Percentiles rank a stretch among this genome's conserved stretches.
Conservation (phyloP, 1,139 yeast genomes). For the Debaryomycetaceae sp. region DNA sequence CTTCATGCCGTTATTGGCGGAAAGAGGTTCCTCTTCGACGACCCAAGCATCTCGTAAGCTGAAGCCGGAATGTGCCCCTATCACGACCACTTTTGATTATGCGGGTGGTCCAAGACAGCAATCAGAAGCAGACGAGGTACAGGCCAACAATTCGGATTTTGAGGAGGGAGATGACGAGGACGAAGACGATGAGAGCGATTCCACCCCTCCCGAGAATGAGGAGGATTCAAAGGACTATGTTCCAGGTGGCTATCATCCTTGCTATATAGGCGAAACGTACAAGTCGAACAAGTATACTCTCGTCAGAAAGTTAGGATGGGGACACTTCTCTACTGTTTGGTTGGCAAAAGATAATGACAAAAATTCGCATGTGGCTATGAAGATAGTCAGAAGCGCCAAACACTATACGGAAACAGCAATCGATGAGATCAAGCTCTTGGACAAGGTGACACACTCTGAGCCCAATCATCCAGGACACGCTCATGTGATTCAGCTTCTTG, state of each 20-base stretch:
- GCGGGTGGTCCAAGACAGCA: conserved; percentile 7
- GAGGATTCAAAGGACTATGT: conserved; percentile 70
- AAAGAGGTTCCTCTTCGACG: conserved; percentile 25
- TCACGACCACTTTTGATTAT: conserved; percentile 29
- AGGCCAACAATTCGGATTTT: conserved; percentile 24
- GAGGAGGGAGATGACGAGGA: conserved; percentile 44
- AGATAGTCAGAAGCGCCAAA: conserved; percentile 73
- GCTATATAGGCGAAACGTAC: conserved; percentile 69
- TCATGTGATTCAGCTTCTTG: conserved; percentile 63
- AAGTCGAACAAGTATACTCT: conserved; percentile 58
- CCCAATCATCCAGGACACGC: conserved; percentile 62
- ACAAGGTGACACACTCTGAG: conserved; percentile 42
- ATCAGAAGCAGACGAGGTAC: conserved; percentile 3
- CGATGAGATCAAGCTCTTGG: conserved; percentile 68
- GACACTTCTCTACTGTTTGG: conserved; percentile 52
- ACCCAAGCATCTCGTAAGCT: conserved; percentile 4
- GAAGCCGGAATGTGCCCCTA: conserved; percentile 37
- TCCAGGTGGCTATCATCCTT: conserved; percentile 87
- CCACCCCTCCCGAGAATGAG: conserved; percentile 51
- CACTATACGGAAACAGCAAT: conserved; percentile 82
- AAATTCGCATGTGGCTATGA: conserved; percentile 72
- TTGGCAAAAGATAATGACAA: conserved; percentile 52
- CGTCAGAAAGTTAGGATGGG: conserved; percentile 67
- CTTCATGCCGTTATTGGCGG: conserved; percentile 21
- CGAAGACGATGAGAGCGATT: conserved; percentile 31